phyloP scores from a whole-genome alignment of 2,329 filamentous ascomycete genomes.

The Xylariaceae sp. region DNA sequence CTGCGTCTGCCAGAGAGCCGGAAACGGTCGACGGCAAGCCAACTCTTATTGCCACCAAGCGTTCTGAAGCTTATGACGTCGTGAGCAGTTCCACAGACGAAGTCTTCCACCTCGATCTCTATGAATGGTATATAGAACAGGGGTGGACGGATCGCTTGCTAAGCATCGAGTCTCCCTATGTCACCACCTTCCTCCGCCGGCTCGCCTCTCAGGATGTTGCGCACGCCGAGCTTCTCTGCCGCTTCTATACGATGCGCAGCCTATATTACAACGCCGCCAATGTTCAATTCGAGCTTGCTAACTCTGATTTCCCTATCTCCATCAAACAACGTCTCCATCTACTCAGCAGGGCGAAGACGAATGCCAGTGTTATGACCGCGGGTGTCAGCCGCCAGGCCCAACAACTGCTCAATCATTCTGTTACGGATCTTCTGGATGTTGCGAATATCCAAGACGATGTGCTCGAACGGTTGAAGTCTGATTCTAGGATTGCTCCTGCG shows the following conservation, averaged over 20 bases:
- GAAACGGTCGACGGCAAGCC: conserved; percentile 73
- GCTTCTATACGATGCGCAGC: conserved; percentile 81
- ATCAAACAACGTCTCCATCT: conserved; percentile 85
- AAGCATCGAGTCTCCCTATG: conserved; percentile 76
- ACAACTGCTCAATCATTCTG: conserved; percentile 79
- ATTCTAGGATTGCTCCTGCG: conserved; percentile 63
- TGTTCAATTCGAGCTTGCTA: conserved; percentile 78
- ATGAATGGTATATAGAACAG: conserved; percentile 91
- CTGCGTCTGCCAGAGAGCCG: conserved; percentile 62
- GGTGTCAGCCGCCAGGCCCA: conserved; percentile 75
- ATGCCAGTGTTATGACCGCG: conserved; percentile 77
- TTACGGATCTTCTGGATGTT: conserved; percentile 82
- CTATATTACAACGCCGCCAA: conserved; percentile 82
- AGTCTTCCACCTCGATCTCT: conserved; percentile 93
- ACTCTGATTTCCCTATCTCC: conserved; percentile 73
- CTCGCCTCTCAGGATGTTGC: conserved; percentile 67
- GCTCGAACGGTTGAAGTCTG: conserved; percentile 69
- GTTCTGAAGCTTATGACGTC: conserved; percentile 83
- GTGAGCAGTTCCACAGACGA: conserved; percentile 86
- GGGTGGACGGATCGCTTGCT: conserved; percentile 83
- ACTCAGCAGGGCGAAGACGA: conserved; percentile 84
- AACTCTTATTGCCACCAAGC: conserved; percentile 71
- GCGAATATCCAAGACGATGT: conserved; percentile 94
- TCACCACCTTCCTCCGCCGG: conserved; percentile 78
- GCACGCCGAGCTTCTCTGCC: conserved; percentile 88